Evolutionary conservation across 768 basidiomycete species (phyloP).

Genomic region (Xanthoconium stramineum): DNA sequence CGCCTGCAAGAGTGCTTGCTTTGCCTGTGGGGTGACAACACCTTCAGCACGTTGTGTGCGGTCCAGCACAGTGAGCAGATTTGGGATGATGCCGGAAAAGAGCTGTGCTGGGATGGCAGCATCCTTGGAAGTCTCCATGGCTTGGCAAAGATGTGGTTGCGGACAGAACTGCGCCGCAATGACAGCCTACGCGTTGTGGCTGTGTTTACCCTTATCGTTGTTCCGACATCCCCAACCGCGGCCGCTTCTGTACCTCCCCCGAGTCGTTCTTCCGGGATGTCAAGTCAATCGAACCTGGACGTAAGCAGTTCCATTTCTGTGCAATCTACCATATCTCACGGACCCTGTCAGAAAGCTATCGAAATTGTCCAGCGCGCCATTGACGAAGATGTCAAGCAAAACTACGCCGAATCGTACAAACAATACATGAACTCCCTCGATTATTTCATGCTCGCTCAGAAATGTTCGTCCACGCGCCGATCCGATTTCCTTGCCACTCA

Average conservation of each 20-base stretch:
- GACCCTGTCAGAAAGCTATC: conserved; percentile 64
- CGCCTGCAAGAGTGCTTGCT: conserved; percentile 64
- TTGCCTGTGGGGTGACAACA: conserved; percentile 51
- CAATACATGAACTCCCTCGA: conserved; percentile 93
- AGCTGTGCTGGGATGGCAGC: conserved; percentile 40
- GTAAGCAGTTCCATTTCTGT: conserved; percentile 29
- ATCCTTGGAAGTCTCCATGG: conserved; percentile 8
- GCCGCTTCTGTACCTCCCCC: not conserved
- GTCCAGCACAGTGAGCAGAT: conserved; percentile 59
- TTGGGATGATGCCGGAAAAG: conserved; percentile 57
- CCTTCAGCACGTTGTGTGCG: conserved; percentile 58
- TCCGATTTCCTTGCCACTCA: not conserved
- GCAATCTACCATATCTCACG: conserved; percentile 11
- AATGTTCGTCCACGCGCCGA: conserved; percentile 50
- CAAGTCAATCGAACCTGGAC: conserved; percentile 45
- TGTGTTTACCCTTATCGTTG: conserved; percentile 6
- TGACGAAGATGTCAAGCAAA: conserved; percentile 88
- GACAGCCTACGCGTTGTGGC: conserved; percentile 8
- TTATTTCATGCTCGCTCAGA: conserved; percentile 97
- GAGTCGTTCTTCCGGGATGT: conserved; percentile 30
- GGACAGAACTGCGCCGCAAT: too few species aligned
- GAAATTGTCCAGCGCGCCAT: conserved; percentile 91
- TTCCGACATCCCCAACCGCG: not conserved
- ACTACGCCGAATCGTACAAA: conserved; percentile 94
- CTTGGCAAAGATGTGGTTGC: not conserved